Evolutionary conservation across 2,329 filamentous ascomycete genomes (phyloP), one percentile per base, ranked within the genome.

Genomic region (Colletotrichum australisinense): DNA sequence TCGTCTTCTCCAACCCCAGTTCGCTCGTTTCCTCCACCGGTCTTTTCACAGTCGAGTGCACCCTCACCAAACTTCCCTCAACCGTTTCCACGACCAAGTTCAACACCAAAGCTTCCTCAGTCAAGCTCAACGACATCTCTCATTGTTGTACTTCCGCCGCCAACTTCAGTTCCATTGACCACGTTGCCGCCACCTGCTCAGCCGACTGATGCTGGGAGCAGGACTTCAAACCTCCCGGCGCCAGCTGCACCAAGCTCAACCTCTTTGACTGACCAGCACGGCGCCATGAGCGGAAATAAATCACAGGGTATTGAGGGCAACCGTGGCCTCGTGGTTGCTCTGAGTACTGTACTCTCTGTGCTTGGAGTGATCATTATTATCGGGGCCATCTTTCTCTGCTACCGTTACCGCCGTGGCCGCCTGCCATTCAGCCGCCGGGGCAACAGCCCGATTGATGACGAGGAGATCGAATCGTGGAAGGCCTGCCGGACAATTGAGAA

Each of bases 381-480:
- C 4, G 78, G 78, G 5, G 77, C 78, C 22, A 75, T 84, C 3
- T 78, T 86, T 58, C 76, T 84, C 46, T 86, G 82, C 73, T 81
- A 83, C 63, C 80, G 84, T 19, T 82, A 80, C 53, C 84, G 83
- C 55, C 56, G 63, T 16, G 77, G 78, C 59, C 83, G 79, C 58
- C 77, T 80, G 30, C 83, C 82, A 4, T 83, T 91, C 68, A 85
- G 89, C 75, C 84, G 85, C 63, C 66, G 70, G 22, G 89, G 88
- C 60, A 88, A 89, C 57, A 89, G 89, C 0, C 90, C 91, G 14
- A 91, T 92, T 72, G 86, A 88, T 74, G 91, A 92, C 76, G 90
- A 92, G 73, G 91, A 92, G 79, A 92, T 92, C 72, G 89, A 89
- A 76, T 90, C 89, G 4, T 92, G 91, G 91, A 91, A 89, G 77